Percentiles rank a stretch among this genome's conserved stretches.
These are phyloP conservation scores for Thelonectria olida DNA, from an alignment of 2,329 filamentous ascomycete genomes.

Conservation along the genomic window DNA sequence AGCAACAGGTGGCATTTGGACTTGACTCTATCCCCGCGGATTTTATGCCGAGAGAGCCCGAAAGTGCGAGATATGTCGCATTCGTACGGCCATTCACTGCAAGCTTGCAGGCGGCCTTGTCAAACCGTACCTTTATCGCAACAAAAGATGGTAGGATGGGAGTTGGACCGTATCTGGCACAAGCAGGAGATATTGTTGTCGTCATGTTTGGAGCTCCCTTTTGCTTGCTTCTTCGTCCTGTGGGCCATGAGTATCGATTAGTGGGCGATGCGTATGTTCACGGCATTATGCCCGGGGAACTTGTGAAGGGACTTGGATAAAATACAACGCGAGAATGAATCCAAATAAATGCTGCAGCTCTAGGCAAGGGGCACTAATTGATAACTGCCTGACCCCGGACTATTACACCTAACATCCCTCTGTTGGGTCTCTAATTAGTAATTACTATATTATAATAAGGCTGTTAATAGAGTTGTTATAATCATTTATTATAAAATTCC, in stretches of 20 bases:
- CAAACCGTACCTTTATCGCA: not conserved
- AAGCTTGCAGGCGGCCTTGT: not conserved
- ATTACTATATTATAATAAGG: too few species aligned
- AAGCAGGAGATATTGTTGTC: not conserved
- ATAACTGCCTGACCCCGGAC: too few species aligned
- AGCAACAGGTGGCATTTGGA: not conserved
- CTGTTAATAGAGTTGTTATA: too few species aligned
- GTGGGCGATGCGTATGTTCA: slow-evolving; percentile 14
- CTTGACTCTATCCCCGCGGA: not conserved
- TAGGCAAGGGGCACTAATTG: too few species aligned
- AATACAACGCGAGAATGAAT: too few species aligned
- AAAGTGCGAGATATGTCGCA: not conserved
- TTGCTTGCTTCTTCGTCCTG: not conserved
- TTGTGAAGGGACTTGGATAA: too few species aligned
- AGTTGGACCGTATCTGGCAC: not conserved
- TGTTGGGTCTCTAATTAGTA: too few species aligned
- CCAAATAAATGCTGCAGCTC: too few species aligned
- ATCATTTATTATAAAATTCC: too few species aligned
- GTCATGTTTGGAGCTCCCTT: not conserved
- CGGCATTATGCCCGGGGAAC: slow-evolving; percentile 11
- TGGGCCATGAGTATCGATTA: not conserved
- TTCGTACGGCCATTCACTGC: not conserved
- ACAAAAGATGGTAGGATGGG: not conserved
- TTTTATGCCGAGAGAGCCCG: not conserved
- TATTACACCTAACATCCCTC: too few species aligned